Evolutionary conservation across 352 stramenopile genomes (phyloP).

Genomic region (Phytophthora europaea): DNA sequence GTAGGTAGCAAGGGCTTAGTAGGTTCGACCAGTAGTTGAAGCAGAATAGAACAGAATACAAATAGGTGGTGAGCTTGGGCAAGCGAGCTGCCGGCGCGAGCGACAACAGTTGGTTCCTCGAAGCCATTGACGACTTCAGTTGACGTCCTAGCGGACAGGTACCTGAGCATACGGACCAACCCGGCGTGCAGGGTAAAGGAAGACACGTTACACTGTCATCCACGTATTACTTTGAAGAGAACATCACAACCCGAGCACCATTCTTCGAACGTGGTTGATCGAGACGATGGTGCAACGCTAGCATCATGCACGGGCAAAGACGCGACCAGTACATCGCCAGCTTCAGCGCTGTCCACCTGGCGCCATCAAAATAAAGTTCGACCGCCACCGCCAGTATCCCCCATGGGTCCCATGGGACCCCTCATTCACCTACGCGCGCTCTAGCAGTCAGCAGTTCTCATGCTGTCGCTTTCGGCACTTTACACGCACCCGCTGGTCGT

Average conservation of each 20-base stretch:
- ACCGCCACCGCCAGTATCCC: background rate
- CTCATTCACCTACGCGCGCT: conserved; percentile 29
- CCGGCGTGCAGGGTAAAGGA: too few species aligned
- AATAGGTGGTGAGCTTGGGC: too few species aligned
- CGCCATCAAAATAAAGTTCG: conserved; percentile 21
- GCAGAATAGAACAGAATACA: too few species aligned
- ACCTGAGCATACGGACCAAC: too few species aligned
- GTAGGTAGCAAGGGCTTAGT: too few species aligned
- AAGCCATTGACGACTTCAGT: too few species aligned
- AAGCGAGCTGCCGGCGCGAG: too few species aligned
- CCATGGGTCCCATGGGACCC: background rate
- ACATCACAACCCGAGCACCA: background rate
- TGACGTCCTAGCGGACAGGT: too few species aligned
- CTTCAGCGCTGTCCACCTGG: conserved; percentile 1
- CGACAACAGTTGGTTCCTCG: too few species aligned
- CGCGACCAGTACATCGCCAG: background rate
- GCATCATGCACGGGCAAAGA: background rate
- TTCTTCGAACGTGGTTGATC: background rate
- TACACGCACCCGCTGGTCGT: conserved; percentile 31
- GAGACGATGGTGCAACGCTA: background rate
- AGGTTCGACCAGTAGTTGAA: too few species aligned
- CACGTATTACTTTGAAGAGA: too few species aligned
- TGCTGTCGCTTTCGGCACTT: conserved; percentile 31
- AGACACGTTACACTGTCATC: too few species aligned
- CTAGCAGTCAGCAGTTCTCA: conserved; percentile 18